Conservation (phyloP, 257 asterid species). For the Hygrophila difformis region DNA sequence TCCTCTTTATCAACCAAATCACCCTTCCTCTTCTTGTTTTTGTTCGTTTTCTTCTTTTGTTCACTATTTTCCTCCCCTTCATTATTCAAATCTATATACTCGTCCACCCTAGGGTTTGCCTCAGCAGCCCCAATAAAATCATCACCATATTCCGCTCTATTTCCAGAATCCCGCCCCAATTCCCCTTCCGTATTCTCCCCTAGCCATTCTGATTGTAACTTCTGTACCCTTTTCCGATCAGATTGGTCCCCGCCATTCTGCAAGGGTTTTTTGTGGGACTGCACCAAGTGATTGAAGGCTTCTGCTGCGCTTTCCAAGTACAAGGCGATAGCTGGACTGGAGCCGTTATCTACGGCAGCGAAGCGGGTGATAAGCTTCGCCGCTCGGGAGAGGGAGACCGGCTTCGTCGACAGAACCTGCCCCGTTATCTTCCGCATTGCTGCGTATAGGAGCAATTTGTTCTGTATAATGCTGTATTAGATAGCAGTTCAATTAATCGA, state of each 20-base stretch:
- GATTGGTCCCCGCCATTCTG: background rate
- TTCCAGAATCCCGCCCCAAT: background rate
- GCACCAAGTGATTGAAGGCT: slow-evolving; percentile 40
- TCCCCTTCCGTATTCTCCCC: slow-evolving; percentile 6
- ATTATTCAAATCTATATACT: background rate
- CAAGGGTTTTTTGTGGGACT: slow-evolving; percentile 25
- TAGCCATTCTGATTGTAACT: background rate
- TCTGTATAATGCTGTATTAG: too few relatives aligned
- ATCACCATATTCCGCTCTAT: background rate
- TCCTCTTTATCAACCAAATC: slow-evolving; percentile 18
- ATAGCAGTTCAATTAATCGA: too few relatives aligned
- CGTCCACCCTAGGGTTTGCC: slow-evolving; percentile 9
- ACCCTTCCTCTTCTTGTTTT: slow-evolving; percentile 29
- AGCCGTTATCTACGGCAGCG: slow-evolving; percentile 37
- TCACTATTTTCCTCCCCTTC: slow-evolving; percentile 12
- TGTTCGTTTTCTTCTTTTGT: too few relatives aligned
- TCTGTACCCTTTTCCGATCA: slow-evolving; percentile 9
- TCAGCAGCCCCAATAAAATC: background rate
- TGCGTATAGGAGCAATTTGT: too few relatives aligned
- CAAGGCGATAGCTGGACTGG: slow-evolving; percentile 36
- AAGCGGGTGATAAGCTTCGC: slow-evolving; percentile 37
- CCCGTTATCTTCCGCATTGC: slow-evolving; percentile 40
- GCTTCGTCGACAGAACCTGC: slow-evolving; percentile 24
- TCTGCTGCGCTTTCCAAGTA: slow-evolving; percentile 41
- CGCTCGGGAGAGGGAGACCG: slow-evolving; percentile 39